Evolutionary conservation across 192 early-diverging fungal genomes (phyloP).

Genomic region (Linnemannia hyalina): DNA sequence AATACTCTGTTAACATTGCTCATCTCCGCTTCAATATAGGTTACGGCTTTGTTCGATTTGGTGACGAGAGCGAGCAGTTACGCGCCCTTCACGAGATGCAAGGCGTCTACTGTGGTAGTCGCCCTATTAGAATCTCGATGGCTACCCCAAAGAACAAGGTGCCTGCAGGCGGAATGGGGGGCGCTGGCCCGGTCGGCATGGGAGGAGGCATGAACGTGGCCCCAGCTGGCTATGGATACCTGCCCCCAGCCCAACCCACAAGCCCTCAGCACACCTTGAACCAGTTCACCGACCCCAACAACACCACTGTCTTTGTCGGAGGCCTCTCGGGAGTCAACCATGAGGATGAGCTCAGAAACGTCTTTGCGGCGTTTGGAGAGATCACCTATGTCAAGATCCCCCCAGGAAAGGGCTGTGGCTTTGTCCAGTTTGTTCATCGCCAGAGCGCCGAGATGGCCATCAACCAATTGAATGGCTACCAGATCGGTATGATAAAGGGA

Average conservation of each 20-base stretch:
- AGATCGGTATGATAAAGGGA: conserved; percentile 62
- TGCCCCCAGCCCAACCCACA: conserved; percentile 35
- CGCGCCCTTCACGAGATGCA: conserved; percentile 93
- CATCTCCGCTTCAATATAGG: conserved; percentile 49
- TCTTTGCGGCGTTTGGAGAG: conserved; percentile 90
- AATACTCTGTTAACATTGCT: not conserved
- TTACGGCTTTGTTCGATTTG: conserved; percentile 96
- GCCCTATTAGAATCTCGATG: conserved; percentile 89
- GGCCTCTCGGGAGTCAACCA: conserved; percentile 83
- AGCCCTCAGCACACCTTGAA: conserved; percentile 47
- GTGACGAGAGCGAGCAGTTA: conserved; percentile 89
- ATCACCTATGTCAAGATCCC: conserved; percentile 97
- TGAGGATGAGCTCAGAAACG: conserved; percentile 85
- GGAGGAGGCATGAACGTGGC: conserved; percentile 19
- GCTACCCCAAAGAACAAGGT: conserved; percentile 89
- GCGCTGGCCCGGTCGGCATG: conserved; percentile 1
- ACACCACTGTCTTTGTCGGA: conserved; percentile 99
- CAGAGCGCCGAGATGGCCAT: conserved; percentile 92
- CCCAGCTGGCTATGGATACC: conserved; percentile 23
- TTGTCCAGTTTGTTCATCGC: conserved; percentile 90
- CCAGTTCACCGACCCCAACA: conserved; percentile 82
- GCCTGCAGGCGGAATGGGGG: conserved; percentile 15
- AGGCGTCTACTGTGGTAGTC: conserved; percentile 83
- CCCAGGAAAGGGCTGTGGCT: conserved; percentile 94
- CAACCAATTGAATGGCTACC: conserved; percentile 87